Conservation (phyloP, 2,329 filamentous ascomycete genomes). For the Tolypocladium cylindrosporum region DNA sequence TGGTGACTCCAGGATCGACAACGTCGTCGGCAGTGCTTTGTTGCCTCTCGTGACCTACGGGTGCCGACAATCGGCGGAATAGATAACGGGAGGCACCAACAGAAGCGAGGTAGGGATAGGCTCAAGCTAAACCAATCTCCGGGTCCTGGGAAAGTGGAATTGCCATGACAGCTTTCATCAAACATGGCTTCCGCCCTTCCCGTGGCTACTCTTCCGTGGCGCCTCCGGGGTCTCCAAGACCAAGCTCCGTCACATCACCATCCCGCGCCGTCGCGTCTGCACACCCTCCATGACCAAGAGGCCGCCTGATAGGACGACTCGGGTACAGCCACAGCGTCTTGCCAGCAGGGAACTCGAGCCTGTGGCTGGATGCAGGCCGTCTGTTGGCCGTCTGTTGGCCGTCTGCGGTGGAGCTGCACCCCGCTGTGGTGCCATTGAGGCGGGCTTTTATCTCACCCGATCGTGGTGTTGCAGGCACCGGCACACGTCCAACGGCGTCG, state of each 20-base stretch:
- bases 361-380: neutral
- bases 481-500: neutral
- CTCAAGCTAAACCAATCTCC: neutral
- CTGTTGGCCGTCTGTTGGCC: neutral
- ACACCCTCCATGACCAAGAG: neutral
- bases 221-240: too few species aligned
- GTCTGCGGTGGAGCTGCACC: neutral
- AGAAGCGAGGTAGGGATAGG: neutral
- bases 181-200: neutral
- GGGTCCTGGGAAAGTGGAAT: neutral
- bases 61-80: neutral
- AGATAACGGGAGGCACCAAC: neutral
- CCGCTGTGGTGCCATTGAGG: neutral
- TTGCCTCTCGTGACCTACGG: neutral
- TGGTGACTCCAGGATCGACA: neutral
- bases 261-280: neutral
- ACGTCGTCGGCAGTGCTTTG: neutral
- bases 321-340: neutral
- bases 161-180: neutral
- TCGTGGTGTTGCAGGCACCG: neutral
- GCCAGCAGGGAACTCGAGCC: neutral
- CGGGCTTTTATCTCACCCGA: neutral
- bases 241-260: too few species aligned
- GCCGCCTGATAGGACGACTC: neutral
- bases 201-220: neutral